phyloP scores from a whole-genome alignment of 768 basidiomycete species.

The Boletus reticuloceps region DNA sequence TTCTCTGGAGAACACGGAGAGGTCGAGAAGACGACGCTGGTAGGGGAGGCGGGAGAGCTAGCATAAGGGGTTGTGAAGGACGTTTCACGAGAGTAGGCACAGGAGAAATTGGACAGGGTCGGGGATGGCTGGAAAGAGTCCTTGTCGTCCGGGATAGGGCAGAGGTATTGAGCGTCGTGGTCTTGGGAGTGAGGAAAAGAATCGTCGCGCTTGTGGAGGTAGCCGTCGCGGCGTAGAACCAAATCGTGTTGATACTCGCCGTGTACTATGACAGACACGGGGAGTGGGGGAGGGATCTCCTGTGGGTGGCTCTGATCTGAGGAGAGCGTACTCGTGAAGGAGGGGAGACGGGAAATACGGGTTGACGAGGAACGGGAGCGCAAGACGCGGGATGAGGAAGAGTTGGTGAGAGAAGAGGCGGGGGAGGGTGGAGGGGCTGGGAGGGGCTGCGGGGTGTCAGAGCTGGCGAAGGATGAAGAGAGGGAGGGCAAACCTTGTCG shows the following conservation, averaged over 20 bases:
- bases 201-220: conserved; percentile 15
- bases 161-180: conserved; percentile 17
- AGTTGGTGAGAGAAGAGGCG: conserved; percentile 25
- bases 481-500: conserved; percentile 10
- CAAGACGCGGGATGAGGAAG: conserved; percentile 25
- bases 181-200: conserved; percentile 10
- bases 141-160: conserved; percentile 19
- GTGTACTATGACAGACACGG: conserved; percentile 31
- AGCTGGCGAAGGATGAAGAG: not conserved
- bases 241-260: conserved; percentile 28
- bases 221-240: conserved; percentile 13
- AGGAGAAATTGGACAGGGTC: conserved; percentile 28
- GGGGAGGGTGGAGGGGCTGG: conserved; percentile 28
- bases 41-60: conserved; percentile 24
- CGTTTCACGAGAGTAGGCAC: conserved; percentile 25
- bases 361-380: conserved; percentile 31
- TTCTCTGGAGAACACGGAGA: conserved; percentile 22
- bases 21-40: conserved; percentile 14
- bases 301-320: conserved; percentile 31
- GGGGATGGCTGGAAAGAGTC: conserved; percentile 29
- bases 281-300: conserved; percentile 23
- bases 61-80: conserved; percentile 22
- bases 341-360: conserved; percentile 31
- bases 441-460: conserved; percentile 14
- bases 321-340: conserved; percentile 33